Percentiles rank a stretch among this genome's conserved stretches.
phyloP scores from a whole-genome alignment of 2,329 filamentous ascomycete species.

The Penicillium sp. region DNA sequence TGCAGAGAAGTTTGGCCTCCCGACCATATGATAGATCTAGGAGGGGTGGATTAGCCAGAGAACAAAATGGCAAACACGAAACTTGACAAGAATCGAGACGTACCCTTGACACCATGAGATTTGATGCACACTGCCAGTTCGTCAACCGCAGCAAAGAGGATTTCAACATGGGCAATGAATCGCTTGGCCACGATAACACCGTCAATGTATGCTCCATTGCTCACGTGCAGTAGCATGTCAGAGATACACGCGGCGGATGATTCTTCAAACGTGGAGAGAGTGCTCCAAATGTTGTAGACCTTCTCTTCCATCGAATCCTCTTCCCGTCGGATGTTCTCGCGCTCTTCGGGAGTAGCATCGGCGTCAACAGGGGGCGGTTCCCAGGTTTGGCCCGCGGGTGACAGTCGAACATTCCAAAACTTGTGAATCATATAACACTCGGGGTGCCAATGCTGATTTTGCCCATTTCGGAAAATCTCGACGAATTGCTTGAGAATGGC shows the following conservation, averaged over 20 bases:
- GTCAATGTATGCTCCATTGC: slow-evolving; percentile 94
- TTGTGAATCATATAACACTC: slow-evolving; percentile 99
- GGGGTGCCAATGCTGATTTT: slow-evolving; percentile 99
- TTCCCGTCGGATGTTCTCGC: slow-evolving; percentile 75
- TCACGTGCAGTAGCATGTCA: slow-evolving; percentile 97
- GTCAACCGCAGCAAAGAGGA: slow-evolving; percentile 87
- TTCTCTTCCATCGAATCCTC: slow-evolving; percentile 98
- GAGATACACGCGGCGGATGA: slow-evolving; percentile 98
- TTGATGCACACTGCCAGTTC: slow-evolving; percentile 76
- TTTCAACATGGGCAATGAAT: slow-evolving; percentile 94
- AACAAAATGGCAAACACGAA: slow-evolving; percentile 5
- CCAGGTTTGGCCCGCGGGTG: slow-evolving; percentile 60
- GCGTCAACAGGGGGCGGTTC: slow-evolving; percentile 52
- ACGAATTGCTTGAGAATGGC: slow-evolving; percentile 99
- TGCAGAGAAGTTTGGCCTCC: slow-evolving; percentile 98
- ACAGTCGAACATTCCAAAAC: slow-evolving; percentile 96
- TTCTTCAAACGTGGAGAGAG: slow-evolving; percentile 94
- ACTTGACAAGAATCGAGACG: slow-evolving; percentile 29
- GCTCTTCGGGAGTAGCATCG: slow-evolving; percentile 68
- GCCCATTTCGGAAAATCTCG: slow-evolving; percentile 95
- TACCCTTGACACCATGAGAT: slow-evolving; percentile 73
- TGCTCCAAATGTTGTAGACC: slow-evolving; percentile 97
- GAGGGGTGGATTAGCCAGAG: slow-evolving; percentile 24
- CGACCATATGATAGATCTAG: slow-evolving; percentile 84
- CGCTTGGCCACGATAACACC: slow-evolving; percentile 92